Conservation (phyloP, 208 protist species). For the Leishmania braziliensis region DNA sequence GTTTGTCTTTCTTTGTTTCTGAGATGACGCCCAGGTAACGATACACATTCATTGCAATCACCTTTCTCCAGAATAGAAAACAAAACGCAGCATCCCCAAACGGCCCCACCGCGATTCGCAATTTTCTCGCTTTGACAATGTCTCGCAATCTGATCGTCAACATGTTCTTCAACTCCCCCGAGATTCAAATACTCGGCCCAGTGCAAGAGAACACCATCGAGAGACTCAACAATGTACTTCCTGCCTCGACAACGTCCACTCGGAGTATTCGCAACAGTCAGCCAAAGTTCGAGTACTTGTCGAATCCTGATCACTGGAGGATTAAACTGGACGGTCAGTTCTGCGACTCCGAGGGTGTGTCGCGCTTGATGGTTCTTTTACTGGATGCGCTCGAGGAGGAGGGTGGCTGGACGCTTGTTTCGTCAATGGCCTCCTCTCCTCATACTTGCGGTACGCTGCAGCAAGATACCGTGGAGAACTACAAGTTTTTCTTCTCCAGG, state of each 20-base stretch:
- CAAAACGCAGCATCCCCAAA: not conserved
- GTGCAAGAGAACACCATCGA: conserved; percentile 89
- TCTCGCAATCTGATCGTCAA: conserved; percentile 74
- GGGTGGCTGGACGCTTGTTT: conserved; percentile 82
- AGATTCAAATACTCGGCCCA: conserved; percentile 82
- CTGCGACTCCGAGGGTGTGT: conserved; percentile 81
- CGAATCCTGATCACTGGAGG: conserved; percentile 85
- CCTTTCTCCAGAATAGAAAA: not conserved
- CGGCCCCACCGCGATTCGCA: not conserved
- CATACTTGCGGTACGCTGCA: conserved; percentile 45
- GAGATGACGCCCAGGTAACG: not conserved
- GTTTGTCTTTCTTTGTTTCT: not conserved
- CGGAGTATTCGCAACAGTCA: conserved; percentile 61
- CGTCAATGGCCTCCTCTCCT: conserved; percentile 55
- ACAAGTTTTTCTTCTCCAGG: conserved; percentile 83
- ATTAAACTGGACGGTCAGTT: conserved; percentile 83
- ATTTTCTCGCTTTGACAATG: conserved; percentile 39
- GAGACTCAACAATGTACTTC: conserved; percentile 80
- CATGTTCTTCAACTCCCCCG: conserved; percentile 85
- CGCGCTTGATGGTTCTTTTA: conserved; percentile 78
- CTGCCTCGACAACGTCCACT: conserved; percentile 74
- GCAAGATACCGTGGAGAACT: conserved; percentile 69
- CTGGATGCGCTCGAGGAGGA: conserved; percentile 89
- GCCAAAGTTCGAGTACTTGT: conserved; percentile 75
- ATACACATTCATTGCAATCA: not conserved